Evolutionary conservation across 2,329 filamentous ascomycete species (phyloP), one percentile per base, ranked within the genome.

Genomic region (Hypocreales sp.): DNA sequence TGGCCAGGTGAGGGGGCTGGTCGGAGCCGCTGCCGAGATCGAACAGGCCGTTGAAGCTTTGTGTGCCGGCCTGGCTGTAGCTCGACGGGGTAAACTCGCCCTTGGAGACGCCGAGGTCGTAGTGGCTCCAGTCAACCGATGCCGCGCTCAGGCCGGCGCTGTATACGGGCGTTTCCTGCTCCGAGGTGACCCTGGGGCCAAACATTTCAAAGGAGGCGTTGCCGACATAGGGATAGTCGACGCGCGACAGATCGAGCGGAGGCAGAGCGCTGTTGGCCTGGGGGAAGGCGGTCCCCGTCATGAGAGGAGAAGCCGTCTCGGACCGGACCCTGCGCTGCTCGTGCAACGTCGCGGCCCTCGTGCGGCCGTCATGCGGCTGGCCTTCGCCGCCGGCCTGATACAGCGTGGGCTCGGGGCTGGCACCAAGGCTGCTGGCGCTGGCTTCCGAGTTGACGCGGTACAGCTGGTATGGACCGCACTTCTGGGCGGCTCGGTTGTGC

Each of bases 381-480:
- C 51, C 47, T 16, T 57, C 51, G 35, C 46, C 42, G 17, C 41
- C 36, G 28, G 48, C 40, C 29, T 53, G 51, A 31, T 55, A 50
- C 36, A 61, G 49, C 37, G 59, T 38, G 31, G 45, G 50, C 31
- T 53, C 58, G 18, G 51, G 47, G 30, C 56, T 50, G 28, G 56
- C 57, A 14, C 58, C 57, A 21, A 67, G 41, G 45, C 61, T 60
- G 45, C 57, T 51, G 31, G 58, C 48, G 49, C 67, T 59, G 48
- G 68, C 62, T 35, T 68, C 56, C 13, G 68, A 67, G 48, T 70
- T 67, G 36, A 65, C 64, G 31, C 69, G 62, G 42, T 56, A 65
- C 22, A 74, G 58, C 32, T 65, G 62, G 38, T 77, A 77, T 13
- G 72, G 70, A 18, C 67, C 67, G 38, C 60, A 65, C 46, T 74